phyloP scores from a whole-genome alignment of 306 rosid species.

The Vicia villosa region DNA sequence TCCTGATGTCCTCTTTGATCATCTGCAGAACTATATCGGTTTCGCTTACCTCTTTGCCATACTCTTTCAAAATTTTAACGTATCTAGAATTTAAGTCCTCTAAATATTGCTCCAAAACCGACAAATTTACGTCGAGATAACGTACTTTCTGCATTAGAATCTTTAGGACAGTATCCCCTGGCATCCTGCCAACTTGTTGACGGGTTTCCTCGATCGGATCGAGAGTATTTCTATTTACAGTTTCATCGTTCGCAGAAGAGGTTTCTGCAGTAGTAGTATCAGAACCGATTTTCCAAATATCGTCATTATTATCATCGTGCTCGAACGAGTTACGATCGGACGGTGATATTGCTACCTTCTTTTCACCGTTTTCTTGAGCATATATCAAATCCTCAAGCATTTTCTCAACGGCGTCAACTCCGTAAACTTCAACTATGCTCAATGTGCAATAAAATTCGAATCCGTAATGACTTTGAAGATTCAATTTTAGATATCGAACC shows the following conservation, averaged over 20 bases:
- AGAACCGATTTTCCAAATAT: conserved; percentile 38
- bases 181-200: conserved; percentile 83
- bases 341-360: conserved; percentile 32
- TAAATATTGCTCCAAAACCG: conserved; percentile 81
- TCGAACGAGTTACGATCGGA: conserved; percentile 44
- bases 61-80: conserved; percentile 59
- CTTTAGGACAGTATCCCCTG: conserved; percentile 93
- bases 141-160: conserved; percentile 94
- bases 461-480: conserved; percentile 77
- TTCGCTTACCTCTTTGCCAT: conserved; percentile 61
- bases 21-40: conserved; percentile 55
- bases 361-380: conserved; percentile 56
- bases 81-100: conserved; percentile 80
- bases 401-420: conserved; percentile 91
- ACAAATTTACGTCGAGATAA: conserved; percentile 66
- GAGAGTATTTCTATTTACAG: conserved; percentile 47
- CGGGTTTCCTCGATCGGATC: conserved; percentile 68
- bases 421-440: conserved; percentile 73
- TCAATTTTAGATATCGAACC: conserved; percentile 86
- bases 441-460: conserved; percentile 91
- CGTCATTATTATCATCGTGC: conserved; percentile 19
- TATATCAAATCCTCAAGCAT: conserved; percentile 90
- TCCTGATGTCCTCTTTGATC: conserved; percentile 59
- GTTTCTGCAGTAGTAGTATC: conserved; percentile 41
- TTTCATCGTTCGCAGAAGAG: conserved; percentile 40